Base-by-base conservation (phyloP, 2,329 filamentous ascomycete species). In the Aschersonia sp. region DNA sequence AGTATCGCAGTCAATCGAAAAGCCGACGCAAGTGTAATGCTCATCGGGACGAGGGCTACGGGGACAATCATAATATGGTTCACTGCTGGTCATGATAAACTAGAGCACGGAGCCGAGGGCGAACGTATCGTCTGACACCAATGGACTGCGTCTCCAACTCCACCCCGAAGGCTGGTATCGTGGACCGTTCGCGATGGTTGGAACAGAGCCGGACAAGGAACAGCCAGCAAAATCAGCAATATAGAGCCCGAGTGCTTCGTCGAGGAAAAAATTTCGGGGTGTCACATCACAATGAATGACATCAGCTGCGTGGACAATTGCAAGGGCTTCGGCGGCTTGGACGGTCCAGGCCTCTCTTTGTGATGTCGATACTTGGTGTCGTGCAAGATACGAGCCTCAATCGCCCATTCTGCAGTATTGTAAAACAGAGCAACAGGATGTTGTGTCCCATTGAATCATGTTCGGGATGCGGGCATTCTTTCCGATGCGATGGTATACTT, bases 251-350 rank as follows among this genome's bases (percentile, higher is more conserved):
- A 67, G 55, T 46, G 54, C 44, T 29, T 54, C 51, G 51, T 67
- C 61, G 20, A 69, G 51, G 0, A 68, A 55, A 47, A 68, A 62
- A 51, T 69, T 66, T 45, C 58, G 60, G 3, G 65, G 63, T 51
- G 61, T 59, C 31, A 68, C 54, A 51, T 69, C 64, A 53, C 59
- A 65, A 51, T 69, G 66, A 51, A 68, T 59, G 10, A 67, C 58
- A n/a, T 55, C 52, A 38, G 32, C 32, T 3, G 3, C 32, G 32
- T 38, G 3, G 7, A 38, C 32, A 12, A 38, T 3, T 49, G 58
- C 57, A 9, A 51, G 56, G 56, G 58, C 64, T 53, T 65, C 57
- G 32, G 61, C 55, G 44, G 59, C 58, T 51, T 66, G 58, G 6
- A 55, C 54, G 43, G 55, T 55, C 64, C 64, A 66, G 30, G 12